These are phyloP conservation scores for Alternaria sp. DNA, from an alignment of 2,329 filamentous ascomycete species.

Conservation along the genomic window DNA sequence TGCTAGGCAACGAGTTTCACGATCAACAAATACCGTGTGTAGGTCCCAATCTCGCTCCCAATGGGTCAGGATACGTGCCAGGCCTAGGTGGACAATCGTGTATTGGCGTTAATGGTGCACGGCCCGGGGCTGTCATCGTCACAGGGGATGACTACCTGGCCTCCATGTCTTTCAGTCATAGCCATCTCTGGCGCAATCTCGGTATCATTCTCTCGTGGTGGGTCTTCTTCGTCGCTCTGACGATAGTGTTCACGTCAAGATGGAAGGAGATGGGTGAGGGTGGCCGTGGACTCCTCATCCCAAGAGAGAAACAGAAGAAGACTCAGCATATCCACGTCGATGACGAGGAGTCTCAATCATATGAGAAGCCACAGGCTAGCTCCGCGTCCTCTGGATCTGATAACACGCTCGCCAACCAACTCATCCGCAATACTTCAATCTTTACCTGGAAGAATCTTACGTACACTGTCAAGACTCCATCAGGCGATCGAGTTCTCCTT, in stretches of 20 bases:
- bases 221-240: constrained; percentile 57
- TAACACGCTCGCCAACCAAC: constrained; percentile 41
- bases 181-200: constrained; percentile 48
- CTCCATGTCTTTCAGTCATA: constrained; percentile 52
- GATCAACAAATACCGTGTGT: constrained; percentile 63
- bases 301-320: constrained; percentile 50
- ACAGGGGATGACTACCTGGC: constrained; percentile 64
- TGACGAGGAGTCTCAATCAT: constrained; percentile 59
- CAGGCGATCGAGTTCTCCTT: constrained; percentile 52
- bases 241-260: constrained; percentile 62
- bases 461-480: constrained; percentile 61
- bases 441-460: constrained; percentile 69
- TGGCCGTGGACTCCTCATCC: constrained; percentile 64
- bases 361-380: constrained; percentile 13
- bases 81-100: constrained; percentile 56
- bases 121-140: constrained; percentile 56
- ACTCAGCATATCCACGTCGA: constrained; percentile 25
- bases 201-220: constrained; percentile 54
- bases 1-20: constrained; percentile 81
- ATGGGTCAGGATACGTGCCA: constrained; percentile 54
- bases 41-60: constrained; percentile 57
- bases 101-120: constrained; percentile 63
- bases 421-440: constrained; percentile 68
- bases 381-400: background rate
- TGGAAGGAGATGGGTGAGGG: constrained; percentile 63